Percentiles rank a stretch among this genome's conserved stretches.
Evolutionary conservation across 441 rosid genomes (phyloP).

Genomic region (Pelargonium exstipulatum): DNA sequence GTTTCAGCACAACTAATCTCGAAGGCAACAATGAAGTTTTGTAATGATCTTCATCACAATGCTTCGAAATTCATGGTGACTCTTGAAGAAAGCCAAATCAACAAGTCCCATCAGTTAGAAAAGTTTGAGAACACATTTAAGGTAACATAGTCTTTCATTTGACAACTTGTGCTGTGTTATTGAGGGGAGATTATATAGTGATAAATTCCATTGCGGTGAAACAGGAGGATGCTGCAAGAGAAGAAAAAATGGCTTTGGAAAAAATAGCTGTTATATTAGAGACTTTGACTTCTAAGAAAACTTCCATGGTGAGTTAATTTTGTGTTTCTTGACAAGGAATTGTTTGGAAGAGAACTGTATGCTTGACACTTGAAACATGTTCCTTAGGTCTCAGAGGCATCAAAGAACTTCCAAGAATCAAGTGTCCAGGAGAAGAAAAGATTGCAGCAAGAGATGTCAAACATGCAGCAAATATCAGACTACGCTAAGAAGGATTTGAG

Average conservation of each 20-base stretch:
- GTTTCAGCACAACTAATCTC: slow-evolving; percentile 55
- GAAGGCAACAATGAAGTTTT: slow-evolving; percentile 43
- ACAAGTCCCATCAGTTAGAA: slow-evolving; percentile 42
- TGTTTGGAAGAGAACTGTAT: not conserved
- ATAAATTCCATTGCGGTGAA: slow-evolving; percentile 20
- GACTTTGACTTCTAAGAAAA: slow-evolving; percentile 55
- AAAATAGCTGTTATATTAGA: slow-evolving; percentile 55
- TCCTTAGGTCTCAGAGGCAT: slow-evolving; percentile 55
- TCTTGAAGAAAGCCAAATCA: slow-evolving; percentile 47
- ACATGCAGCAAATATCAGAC: slow-evolving; percentile 52
- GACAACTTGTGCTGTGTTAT: slow-evolving; percentile 8
- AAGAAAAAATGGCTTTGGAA: slow-evolving; percentile 63
- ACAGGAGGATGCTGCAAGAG: slow-evolving; percentile 76
- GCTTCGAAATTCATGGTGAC: slow-evolving; percentile 40
- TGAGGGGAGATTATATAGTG: slow-evolving; percentile 2
- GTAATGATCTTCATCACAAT: slow-evolving; percentile 49
- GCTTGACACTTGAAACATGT: slow-evolving; percentile 18
- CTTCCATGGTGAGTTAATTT: slow-evolving; percentile 46
- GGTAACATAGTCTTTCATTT: slow-evolving; percentile 30
- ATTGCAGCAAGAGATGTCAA: slow-evolving; percentile 48
- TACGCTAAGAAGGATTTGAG: slow-evolving; percentile 43
- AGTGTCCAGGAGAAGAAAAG: slow-evolving; percentile 41
- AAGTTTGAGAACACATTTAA: slow-evolving; percentile 55
- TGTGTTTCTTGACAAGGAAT: not conserved
- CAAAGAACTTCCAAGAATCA: slow-evolving; percentile 40